Conservation (phyloP, 805 yeast genomes). For the Myxozyma lipomycoides region DNA sequence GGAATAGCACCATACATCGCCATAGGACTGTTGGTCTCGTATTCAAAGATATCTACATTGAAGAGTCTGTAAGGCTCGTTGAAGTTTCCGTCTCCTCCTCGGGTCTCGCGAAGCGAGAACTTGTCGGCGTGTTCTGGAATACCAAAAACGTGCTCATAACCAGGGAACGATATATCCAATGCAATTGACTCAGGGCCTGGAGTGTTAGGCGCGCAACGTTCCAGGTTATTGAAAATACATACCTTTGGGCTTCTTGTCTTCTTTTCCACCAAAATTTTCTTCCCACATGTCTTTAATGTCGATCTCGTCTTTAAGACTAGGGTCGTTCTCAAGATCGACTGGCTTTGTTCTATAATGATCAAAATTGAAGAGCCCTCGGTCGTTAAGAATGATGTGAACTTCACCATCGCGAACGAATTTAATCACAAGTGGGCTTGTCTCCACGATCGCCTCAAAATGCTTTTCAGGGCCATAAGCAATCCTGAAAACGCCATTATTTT, state of each 20-base stretch:
- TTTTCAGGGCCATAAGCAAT: conserved; percentile 40
- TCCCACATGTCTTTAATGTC: conserved; percentile 60
- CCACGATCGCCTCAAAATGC: conserved; percentile 44
- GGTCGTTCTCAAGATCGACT: conserved; percentile 36
- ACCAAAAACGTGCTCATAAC: conserved; percentile 72
- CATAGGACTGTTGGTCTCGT: conserved; percentile 71
- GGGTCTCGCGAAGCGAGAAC: conserved; percentile 68
- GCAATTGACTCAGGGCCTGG: conserved; percentile 79
- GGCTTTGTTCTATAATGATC: conserved; percentile 68
- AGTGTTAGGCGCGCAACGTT: background rate
- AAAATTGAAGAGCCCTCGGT: conserved; percentile 63
- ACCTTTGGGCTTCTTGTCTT: conserved; percentile 68
- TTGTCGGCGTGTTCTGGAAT: conserved; percentile 94
- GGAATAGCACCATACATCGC: conserved; percentile 98
- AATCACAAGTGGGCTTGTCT: conserved; percentile 49
- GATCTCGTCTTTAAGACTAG: conserved; percentile 49
- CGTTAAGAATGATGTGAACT: conserved; percentile 59
- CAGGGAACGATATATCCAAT: conserved; percentile 63
- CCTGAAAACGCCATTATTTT: conserved; percentile 6
- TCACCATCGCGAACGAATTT: conserved; percentile 46
- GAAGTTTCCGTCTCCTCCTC: conserved; percentile 34
- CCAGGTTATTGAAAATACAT: background rate
- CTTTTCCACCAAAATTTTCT: conserved; percentile 66
- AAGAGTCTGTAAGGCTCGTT: conserved; percentile 78
- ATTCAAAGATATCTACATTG: conserved; percentile 95